phyloP scores from a whole-genome alignment of 768 basidiomycete species.

The Suillus occidentalis region DNA sequence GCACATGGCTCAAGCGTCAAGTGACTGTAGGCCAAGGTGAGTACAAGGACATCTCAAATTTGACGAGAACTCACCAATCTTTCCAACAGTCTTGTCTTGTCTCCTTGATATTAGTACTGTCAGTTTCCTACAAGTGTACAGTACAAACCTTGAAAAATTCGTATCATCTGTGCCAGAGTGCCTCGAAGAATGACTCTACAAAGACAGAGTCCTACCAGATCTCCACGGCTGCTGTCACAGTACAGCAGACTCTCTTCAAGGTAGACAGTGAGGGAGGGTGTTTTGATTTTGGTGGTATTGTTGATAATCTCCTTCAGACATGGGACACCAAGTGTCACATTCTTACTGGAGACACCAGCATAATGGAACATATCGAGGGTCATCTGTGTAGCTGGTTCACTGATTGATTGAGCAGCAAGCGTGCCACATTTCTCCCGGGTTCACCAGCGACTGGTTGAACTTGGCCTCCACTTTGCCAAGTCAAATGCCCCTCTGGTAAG shows the following conservation, averaged over 20 bases:
- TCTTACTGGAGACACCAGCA: slow-evolving; percentile 99
- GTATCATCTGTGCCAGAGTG: too few species aligned
- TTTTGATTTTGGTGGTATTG: slow-evolving; percentile 97
- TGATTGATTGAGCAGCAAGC: slow-evolving; percentile 96
- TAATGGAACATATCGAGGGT: slow-evolving; percentile 99
- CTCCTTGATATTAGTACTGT: too few species aligned
- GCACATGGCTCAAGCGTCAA: too few species aligned
- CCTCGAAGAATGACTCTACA: too few species aligned
- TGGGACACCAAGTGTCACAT: slow-evolving; percentile 98
- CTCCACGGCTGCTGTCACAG: too few species aligned
- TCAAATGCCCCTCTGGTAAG: slow-evolving; percentile 93
- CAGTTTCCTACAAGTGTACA: too few species aligned
- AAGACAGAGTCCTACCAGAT: too few species aligned
- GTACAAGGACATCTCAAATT: too few species aligned
- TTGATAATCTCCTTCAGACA: slow-evolving; percentile 99
- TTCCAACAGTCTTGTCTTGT: too few species aligned
- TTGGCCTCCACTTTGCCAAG: slow-evolving; percentile 92
- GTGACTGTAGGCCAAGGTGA: too few species aligned
- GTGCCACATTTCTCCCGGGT: slow-evolving; percentile 99
- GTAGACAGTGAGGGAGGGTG: slow-evolving; percentile 93
- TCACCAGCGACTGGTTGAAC: slow-evolving; percentile 89
- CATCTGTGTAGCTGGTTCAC: slow-evolving; percentile 99
- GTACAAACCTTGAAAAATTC: too few species aligned
- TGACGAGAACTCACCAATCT: too few species aligned
- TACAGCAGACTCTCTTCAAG: slow-evolving; percentile 55